Conservation (phyloP, 1,139 yeast genomes). For the Candida sanyaensis region DNA sequence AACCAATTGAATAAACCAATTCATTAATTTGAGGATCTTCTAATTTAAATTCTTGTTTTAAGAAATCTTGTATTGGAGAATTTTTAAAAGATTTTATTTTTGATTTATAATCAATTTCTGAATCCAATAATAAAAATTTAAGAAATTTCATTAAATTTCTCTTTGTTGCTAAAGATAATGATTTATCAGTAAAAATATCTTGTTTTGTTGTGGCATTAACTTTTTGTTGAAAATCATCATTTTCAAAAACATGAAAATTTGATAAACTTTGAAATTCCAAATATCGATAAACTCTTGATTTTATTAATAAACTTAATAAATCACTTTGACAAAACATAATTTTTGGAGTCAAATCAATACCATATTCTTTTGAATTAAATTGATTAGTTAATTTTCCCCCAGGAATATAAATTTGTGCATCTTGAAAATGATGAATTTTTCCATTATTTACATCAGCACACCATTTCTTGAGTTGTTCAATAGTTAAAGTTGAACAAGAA, state of each 20-base stretch:
- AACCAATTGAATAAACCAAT: conserved; percentile 81
- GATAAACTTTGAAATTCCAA: conserved; percentile 89
- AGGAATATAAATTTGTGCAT: conserved; percentile 76
- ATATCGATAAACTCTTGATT: conserved; percentile 86
- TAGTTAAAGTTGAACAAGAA: conserved; percentile 77
- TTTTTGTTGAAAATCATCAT: conserved; percentile 79
- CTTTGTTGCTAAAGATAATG: conserved; percentile 73
- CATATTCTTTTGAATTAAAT: conserved; percentile 70
- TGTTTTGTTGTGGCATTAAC: conserved; percentile 70
- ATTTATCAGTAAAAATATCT: conserved; percentile 90
- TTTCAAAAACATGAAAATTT: conserved; percentile 88
- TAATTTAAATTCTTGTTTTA: conserved; percentile 65
- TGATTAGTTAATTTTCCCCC: conserved; percentile 43
- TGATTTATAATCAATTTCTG: conserved; percentile 48
- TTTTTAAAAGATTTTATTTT: conserved; percentile 44
- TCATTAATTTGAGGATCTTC: conserved; percentile 78
- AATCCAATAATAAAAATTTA: conserved; percentile 75
- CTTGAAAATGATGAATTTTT: conserved; percentile 50
- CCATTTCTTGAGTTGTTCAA: conserved; percentile 85
- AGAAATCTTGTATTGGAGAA: conserved; percentile 58
- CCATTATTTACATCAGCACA: conserved; percentile 62
- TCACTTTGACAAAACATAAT: conserved; percentile 88
- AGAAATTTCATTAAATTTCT: conserved; percentile 89
- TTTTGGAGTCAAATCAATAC: conserved; percentile 88
- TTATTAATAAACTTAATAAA: conserved; percentile 71